Evolutionary conservation across 495 filamentous ascomycete genomes (phyloP).

Genomic region (Neurospora intermedia): DNA sequence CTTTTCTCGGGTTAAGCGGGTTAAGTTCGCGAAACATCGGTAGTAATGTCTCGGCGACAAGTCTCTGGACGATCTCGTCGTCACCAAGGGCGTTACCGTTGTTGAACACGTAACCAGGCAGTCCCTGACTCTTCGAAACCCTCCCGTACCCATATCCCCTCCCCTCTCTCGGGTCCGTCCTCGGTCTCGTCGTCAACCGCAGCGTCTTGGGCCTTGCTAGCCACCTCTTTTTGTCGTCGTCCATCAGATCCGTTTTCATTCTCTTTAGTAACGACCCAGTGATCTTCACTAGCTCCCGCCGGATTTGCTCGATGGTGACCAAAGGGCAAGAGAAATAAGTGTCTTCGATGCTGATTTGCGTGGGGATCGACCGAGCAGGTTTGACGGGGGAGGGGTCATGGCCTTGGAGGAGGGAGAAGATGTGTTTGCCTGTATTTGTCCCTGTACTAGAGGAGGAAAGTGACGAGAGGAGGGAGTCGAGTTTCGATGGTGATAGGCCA

Average conservation of each 20-base stretch:
- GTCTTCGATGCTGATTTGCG: slow-evolving; percentile 91
- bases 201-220: slow-evolving; percentile 46
- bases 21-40: slow-evolving; percentile 66
- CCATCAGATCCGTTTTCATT: slow-evolving; percentile 67
- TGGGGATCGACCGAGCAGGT: slow-evolving; percentile 60
- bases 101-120: slow-evolving; percentile 57
- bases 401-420: slow-evolving; percentile 42
- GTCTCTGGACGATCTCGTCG: slow-evolving; percentile 43
- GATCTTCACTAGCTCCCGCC: slow-evolving; percentile 50
- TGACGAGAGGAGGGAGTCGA: slow-evolving; percentile 60
- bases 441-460: too few relatives aligned
- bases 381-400: slow-evolving; percentile 56
- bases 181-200: slow-evolving; percentile 63
- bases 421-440: slow-evolving; percentile 26
- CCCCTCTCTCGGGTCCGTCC: slow-evolving; percentile 27
- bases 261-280: slow-evolving; percentile 61
- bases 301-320: slow-evolving; percentile 46
- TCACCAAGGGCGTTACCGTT: too few relatives aligned
- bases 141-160: slow-evolving; percentile 38
- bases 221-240: slow-evolving; percentile 25
- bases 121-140: slow-evolving; percentile 55
- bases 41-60: slow-evolving; percentile 57
- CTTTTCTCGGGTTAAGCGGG: slow-evolving; percentile 26
- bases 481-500: slow-evolving; percentile 23
- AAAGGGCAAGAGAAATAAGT: slow-evolving; percentile 52